Evolutionary conservation across 495 filamentous ascomycete genomes (phyloP), one percentile per base, ranked within the genome.

Genomic region (Neurospora sp.): DNA sequence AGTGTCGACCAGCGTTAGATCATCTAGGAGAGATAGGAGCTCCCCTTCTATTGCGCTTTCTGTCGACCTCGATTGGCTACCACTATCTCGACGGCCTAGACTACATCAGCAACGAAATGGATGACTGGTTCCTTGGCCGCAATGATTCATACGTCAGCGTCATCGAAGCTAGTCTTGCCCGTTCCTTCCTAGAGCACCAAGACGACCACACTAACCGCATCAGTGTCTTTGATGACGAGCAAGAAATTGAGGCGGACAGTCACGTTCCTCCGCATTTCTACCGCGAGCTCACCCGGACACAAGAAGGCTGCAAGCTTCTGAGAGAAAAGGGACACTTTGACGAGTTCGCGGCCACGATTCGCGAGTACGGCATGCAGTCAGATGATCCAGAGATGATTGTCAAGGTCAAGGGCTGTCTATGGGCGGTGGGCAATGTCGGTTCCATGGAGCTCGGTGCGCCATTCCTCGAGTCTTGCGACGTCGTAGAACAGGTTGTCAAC

Each of bases 101-200:
- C 81, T 99, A 99, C 76, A 99, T 99, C 78, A 96, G 93, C 48
- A 94, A 96, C 76, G 96, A 98, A 78, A 99, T 99, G 96, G 96
- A 99, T 78, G 96, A 98, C 80, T 99, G 96, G 96, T 99, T 98
- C 78, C 88, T 91, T 69, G 96, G 96, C 41, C 90, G 96, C 39
- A 99, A 99, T 77, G 95, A 98, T 80, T 90, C 88, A 48, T 99
- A 99, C 80, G 96, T 99, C 69, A 86, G 90, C 35, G 87, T 98
- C n/a, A 93, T 98, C 40, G 96, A 99, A 79, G 96, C 96, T 22
- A 96, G 94, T 71, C 84, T 99, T n/a, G 94, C 94, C 27, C 89
- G 94, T 35, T 93, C 94, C 8, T 93, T 98, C 72, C 84, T 91
- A 27, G 90, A 93, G 40, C 86, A 86, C 40, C 86, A 90, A 59